phyloP scores from a whole-genome alignment of 768 basidiomycete species.

The Tulasnella sp. region DNA sequence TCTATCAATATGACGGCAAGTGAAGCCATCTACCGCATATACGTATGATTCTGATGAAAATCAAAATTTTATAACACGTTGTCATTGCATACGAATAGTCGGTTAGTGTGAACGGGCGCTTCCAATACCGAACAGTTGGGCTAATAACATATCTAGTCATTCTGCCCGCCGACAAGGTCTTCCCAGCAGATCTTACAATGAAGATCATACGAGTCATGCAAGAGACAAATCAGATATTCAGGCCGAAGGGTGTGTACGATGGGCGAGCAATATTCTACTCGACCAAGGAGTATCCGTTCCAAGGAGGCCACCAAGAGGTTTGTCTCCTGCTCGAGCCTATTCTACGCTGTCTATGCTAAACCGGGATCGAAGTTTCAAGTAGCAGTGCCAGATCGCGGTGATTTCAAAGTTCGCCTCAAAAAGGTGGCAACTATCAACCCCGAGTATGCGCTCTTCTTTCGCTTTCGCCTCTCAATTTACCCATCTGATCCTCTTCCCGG shows the following conservation, averaged over 20 bases:
- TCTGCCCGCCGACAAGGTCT: constrained; percentile 52
- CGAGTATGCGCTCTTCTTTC: constrained; percentile 33
- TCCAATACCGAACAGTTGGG: constrained; percentile 11
- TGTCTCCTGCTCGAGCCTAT: constrained; percentile 16
- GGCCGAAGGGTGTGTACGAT: constrained; percentile 64
- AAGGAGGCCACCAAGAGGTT: constrained; percentile 35
- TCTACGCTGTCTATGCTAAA: background rate
- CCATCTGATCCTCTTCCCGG: background rate
- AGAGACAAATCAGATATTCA: constrained; percentile 48
- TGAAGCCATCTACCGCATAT: constrained; percentile 7
- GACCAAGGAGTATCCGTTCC: constrained; percentile 49
- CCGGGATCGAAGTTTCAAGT: constrained; percentile 46
- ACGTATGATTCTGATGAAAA: background rate
- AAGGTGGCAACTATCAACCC: constrained; percentile 52
- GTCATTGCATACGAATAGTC: constrained; percentile 26
- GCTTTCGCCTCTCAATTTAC: too few species aligned
- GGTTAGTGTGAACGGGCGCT: constrained; percentile 29
- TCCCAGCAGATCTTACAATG: constrained; percentile 60
- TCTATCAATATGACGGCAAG: constrained; percentile 74
- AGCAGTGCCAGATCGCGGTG: constrained; percentile 34
- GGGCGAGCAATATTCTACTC: constrained; percentile 71
- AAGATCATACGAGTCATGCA: constrained; percentile 59
- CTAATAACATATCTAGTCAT: constrained; percentile 38
- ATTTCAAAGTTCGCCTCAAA: constrained; percentile 42
- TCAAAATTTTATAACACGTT: too few species aligned